Evolutionary conservation across 2,329 filamentous ascomycete species (phyloP).

Genomic region (Daldinia sp.): DNA sequence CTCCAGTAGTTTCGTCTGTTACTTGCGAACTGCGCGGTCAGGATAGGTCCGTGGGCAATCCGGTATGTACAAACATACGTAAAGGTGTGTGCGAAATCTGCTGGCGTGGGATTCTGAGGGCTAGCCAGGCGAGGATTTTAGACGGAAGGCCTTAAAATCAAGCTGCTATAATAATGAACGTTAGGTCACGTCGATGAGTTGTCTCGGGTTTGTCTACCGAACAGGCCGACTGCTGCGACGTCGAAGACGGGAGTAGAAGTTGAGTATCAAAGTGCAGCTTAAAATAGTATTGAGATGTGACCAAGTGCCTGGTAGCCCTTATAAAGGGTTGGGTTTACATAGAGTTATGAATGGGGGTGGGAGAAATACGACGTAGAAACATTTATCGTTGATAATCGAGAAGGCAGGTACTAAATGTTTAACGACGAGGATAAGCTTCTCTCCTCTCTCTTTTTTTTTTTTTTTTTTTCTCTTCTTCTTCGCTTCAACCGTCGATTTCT

Average conservation of each 20-base stretch:
- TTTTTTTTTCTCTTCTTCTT: not conserved
- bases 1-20: conserved; percentile 39
- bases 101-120: conserved; percentile 19
- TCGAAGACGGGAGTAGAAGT: conserved; percentile 30
- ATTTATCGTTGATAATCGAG: conserved; percentile 1
- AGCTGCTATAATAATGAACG: conserved; percentile 18
- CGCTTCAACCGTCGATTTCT: not conserved
- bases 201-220: conserved; percentile 34
- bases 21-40: conserved; percentile 30
- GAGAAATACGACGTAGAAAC: conserved; percentile 1
- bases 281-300: conserved; percentile 41
- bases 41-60: conserved; percentile 39
- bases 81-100: conserved; percentile 22
- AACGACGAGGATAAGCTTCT: conserved; percentile 24
- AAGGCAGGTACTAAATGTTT: not conserved
- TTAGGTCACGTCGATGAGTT: conserved; percentile 7
- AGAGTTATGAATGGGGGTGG: conserved; percentile 18
- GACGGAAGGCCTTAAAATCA: conserved; percentile 18
- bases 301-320: conserved; percentile 38
- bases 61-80: conserved; percentile 18
- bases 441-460: not conserved
- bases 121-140: conserved; percentile 19
- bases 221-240: conserved; percentile 38
- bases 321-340: conserved; percentile 22
- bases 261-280: conserved; percentile 32